phyloP scores from a whole-genome alignment of 192 early-diverging fungal species.

The Chytriomyces sp. region DNA sequence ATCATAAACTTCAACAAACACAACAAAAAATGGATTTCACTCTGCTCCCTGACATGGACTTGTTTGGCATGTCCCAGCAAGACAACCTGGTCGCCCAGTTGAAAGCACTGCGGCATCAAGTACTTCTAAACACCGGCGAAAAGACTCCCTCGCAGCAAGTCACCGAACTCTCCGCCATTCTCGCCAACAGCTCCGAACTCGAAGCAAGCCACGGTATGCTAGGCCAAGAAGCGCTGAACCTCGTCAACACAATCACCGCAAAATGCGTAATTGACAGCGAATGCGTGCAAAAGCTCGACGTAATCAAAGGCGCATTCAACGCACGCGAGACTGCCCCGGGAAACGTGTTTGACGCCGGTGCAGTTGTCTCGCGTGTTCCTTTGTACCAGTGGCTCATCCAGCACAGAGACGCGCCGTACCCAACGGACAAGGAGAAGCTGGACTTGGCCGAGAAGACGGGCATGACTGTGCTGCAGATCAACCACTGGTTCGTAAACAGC shows the following conservation, averaged over 20 bases:
- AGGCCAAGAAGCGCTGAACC: neutral
- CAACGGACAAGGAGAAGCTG: slow-evolving; percentile 23
- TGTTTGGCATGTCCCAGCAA: no score
- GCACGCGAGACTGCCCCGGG: neutral
- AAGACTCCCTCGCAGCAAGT: neutral
- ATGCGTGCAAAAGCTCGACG: neutral
- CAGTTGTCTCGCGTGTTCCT: neutral
- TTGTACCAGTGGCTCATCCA: slow-evolving; percentile 31
- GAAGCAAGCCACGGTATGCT: neutral
- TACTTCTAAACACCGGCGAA: neutral
- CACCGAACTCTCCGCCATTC: neutral
- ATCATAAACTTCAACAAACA: no score
- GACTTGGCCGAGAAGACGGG: slow-evolving; percentile 11
- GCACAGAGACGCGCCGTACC: slow-evolving; percentile 18
- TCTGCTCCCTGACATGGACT: no score
- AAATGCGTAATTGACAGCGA: slow-evolving; percentile 27
- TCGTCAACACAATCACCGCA: neutral
- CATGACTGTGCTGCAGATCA: slow-evolving; percentile 10
- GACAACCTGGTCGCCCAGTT: neutral
- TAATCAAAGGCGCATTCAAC: neutral
- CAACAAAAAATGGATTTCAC: no score
- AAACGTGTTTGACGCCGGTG: slow-evolving; percentile 3
- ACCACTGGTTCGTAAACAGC: slow-evolving; percentile 32
- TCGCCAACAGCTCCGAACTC: neutral
- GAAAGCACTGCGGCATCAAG: neutral